phyloP scores from a whole-genome alignment of 495 filamentous ascomycete species.

The Lineolata rhizophorae region DNA sequence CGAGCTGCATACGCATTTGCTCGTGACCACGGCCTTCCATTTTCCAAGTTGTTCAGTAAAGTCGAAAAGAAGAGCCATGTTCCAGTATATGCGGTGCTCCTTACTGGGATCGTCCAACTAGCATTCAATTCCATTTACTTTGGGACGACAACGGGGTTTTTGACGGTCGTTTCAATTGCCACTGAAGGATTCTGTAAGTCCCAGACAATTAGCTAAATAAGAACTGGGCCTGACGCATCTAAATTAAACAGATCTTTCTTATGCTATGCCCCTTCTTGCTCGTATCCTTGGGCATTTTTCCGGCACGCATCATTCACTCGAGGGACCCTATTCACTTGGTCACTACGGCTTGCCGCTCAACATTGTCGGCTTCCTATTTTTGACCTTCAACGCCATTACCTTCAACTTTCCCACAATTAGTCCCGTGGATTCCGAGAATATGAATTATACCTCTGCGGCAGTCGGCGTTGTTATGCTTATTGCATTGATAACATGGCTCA shows the following conservation, averaged over 20 bases:
- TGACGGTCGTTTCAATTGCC: conserved; percentile 32
- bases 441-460: conserved; percentile 38
- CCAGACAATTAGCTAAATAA: not conserved
- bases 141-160: conserved; percentile 32
- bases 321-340: conserved; percentile 22
- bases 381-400: conserved; percentile 30
- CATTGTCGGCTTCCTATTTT: conserved; percentile 26
- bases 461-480: conserved; percentile 31
- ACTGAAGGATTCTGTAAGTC: conserved; percentile 34
- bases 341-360: conserved; percentile 21
- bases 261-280: conserved; percentile 30
- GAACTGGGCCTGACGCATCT: not conserved
- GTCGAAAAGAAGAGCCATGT: conserved; percentile 23
- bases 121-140: conserved; percentile 35
- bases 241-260: conserved; percentile 28
- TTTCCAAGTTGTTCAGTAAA: conserved; percentile 21
- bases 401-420: conserved; percentile 33
- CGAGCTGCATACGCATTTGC: conserved; percentile 26
- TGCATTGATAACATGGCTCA: conserved; percentile 29
- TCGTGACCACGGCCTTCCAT: conserved; percentile 26
- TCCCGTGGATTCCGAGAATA: conserved; percentile 28
- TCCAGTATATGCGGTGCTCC: conserved; percentile 27
- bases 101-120: conserved; percentile 27
- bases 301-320: conserved; percentile 18
- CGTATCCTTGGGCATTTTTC: conserved; percentile 28